Conservation (phyloP, 352 stramenopile species). For the Globisporangium ultimum region DNA sequence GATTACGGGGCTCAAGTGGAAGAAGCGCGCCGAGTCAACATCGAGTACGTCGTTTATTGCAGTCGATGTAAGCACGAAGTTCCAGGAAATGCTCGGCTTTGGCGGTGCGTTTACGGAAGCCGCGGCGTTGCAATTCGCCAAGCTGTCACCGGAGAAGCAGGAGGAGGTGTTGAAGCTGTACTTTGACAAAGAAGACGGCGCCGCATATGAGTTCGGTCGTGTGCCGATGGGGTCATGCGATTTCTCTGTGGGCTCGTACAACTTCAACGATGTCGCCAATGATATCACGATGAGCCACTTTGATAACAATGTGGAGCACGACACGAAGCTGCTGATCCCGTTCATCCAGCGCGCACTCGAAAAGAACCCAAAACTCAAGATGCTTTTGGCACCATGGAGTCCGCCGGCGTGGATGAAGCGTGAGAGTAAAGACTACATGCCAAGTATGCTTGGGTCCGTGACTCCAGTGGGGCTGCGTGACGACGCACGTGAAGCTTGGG, state of each 20-base stretch:
- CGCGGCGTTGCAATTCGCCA: constrained; percentile 83
- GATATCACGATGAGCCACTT: constrained; percentile 81
- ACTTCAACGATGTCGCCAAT: constrained; percentile 72
- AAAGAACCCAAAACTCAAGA: constrained; percentile 65
- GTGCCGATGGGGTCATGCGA: constrained; percentile 91
- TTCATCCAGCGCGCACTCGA: constrained; percentile 75
- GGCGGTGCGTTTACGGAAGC: constrained; percentile 92
- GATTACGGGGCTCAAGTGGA: constrained; percentile 45
- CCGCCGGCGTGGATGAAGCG: constrained; percentile 72
- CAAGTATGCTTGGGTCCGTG: constrained; percentile 63
- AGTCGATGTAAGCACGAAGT: constrained; percentile 49
- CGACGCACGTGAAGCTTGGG: constrained; percentile 69
- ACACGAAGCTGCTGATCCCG: constrained; percentile 80
- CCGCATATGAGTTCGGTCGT: constrained; percentile 85
- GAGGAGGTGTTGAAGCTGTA: constrained; percentile 85
- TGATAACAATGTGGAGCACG: constrained; percentile 64
- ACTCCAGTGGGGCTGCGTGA: constrained; percentile 45
- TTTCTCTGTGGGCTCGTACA: constrained; percentile 87
- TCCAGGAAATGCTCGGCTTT: constrained; percentile 88
- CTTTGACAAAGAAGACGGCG: constrained; percentile 78
- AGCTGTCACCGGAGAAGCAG: constrained; percentile 73
- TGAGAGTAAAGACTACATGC: constrained; percentile 33
- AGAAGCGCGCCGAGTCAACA: constrained; percentile 9
- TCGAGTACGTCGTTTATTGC: constrained; percentile 32
- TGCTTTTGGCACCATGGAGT: constrained; percentile 88